Conservation (phyloP, 352 stramenopile genomes). For the Globisporangium rhizosaccharum region DNA sequence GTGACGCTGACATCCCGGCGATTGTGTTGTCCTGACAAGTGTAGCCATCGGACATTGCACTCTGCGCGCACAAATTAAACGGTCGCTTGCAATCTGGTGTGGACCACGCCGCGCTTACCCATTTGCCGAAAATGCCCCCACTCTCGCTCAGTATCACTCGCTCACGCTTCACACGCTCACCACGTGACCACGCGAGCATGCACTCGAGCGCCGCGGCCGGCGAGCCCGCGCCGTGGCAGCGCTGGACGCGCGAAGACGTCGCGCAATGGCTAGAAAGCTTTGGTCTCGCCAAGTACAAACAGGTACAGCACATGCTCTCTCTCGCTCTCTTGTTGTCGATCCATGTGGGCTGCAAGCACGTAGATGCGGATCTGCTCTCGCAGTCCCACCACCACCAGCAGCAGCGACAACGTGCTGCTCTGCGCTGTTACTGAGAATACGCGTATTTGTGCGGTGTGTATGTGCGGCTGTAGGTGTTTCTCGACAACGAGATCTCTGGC, state of each 20-base stretch:
- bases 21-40: too few species aligned
- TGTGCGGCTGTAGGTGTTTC: slow-evolving; percentile 31
- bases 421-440: not conserved
- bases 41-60: too few species aligned
- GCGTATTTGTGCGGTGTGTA: not conserved
- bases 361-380: not conserved
- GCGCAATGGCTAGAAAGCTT: slow-evolving; percentile 15
- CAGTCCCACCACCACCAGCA: not conserved
- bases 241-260: slow-evolving; percentile 16
- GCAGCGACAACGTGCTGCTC: not conserved
- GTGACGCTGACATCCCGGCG: too few species aligned
- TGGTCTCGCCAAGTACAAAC: slow-evolving; percentile 16
- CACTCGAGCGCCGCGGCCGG: slow-evolving; percentile 8
- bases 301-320: slow-evolving; percentile 1
- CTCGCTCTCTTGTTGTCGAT: not conserved
- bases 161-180: not conserved
- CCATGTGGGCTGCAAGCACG: too few species aligned
- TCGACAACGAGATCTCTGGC: slow-evolving; percentile 49
- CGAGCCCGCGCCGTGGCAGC: slow-evolving; percentile 4
- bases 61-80: too few species aligned
- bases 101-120: too few species aligned
- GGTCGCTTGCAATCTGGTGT: too few species aligned
- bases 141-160: not conserved
- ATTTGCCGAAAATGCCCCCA: not conserved
- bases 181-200: not conserved